phyloP scores from a whole-genome alignment of 2,329 filamentous ascomycete species.

The Phialophora tarda region DNA sequence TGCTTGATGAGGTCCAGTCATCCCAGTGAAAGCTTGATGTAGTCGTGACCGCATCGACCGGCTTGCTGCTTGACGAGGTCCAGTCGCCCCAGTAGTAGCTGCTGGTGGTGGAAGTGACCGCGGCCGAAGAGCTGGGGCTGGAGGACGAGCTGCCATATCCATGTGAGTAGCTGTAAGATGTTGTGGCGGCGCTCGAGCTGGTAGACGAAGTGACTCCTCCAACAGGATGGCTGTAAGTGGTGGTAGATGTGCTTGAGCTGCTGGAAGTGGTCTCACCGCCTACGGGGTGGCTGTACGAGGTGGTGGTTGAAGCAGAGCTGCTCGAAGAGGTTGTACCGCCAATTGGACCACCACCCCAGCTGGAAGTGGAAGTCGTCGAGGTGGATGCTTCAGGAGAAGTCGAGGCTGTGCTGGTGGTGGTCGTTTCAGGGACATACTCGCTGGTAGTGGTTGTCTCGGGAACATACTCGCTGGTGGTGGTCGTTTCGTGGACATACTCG shows the following conservation, averaged over 20 bases:
- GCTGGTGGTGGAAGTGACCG: neutral
- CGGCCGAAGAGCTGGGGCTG: slow-evolving; percentile 3
- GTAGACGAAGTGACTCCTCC: neutral
- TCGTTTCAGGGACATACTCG: neutral
- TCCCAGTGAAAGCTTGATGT: slow-evolving; percentile 11
- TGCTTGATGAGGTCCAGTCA: neutral
- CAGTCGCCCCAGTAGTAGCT: slow-evolving; percentile 9
- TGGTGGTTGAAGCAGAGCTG: slow-evolving; percentile 1
- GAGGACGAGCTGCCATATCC: neutral
- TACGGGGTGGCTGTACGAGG: neutral
- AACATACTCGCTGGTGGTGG: neutral
- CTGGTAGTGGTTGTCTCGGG: neutral
- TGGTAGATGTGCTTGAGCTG: slow-evolving; percentile 4
- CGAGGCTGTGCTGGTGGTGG: slow-evolving; percentile 7
- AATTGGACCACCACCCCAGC: neutral
- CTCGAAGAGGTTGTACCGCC: slow-evolving; percentile 12
- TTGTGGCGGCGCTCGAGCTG: neutral
- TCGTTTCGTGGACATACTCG: neutral
- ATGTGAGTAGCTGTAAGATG: neutral
- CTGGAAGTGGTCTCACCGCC: neutral
- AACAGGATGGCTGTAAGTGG: slow-evolving; percentile 9
- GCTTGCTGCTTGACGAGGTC: slow-evolving; percentile 1
- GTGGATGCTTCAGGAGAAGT: slow-evolving; percentile 6
- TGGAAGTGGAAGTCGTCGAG: slow-evolving; percentile 20
- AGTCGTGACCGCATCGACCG: slow-evolving; percentile 7